Conservation (phyloP, 2,329 filamentous ascomycete genomes). For the Alternaria sp. region DNA sequence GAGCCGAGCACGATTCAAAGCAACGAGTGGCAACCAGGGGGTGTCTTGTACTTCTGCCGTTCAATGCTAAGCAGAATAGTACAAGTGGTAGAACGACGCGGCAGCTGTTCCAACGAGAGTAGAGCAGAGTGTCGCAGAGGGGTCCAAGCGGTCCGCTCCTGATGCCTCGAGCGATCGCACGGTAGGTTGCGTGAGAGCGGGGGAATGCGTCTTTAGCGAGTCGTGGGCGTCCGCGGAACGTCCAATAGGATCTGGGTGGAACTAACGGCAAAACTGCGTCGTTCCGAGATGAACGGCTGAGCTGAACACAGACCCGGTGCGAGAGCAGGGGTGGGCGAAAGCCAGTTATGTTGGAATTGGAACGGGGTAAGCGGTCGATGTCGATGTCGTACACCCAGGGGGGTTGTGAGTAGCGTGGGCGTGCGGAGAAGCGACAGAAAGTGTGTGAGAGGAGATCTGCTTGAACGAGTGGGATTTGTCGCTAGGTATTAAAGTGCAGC, state of each 20-base stretch:
- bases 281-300: constrained; percentile 26
- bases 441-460: constrained; percentile 36
- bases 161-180: constrained; percentile 40
- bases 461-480: constrained; percentile 44
- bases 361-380: constrained; percentile 14
- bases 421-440: constrained; percentile 32
- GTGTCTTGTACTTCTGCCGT: constrained; percentile 7
- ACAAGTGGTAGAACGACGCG: constrained; percentile 14
- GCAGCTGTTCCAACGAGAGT: constrained; percentile 13
- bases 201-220: constrained; percentile 44
- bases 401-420: constrained; percentile 25
- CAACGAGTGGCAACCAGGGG: constrained; percentile 17
- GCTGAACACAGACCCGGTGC: constrained; percentile 21
- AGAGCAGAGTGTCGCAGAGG: constrained; percentile 21
- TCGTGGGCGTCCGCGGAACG: constrained; percentile 32
- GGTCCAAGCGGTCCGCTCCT: constrained; percentile 32
- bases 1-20: constrained; percentile 5
- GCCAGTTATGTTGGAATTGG: constrained; percentile 15
- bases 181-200: constrained; percentile 41
- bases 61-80: constrained; percentile 12
- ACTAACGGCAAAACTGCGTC: constrained; percentile 34
- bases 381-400: constrained; percentile 26
- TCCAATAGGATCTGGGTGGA: constrained; percentile 37
- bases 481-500: constrained; percentile 40
- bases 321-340: constrained; percentile 17